Evolutionary conservation across 768 basidiomycete species (phyloP).

Genomic region (Naganishia vaughanmartiniae): DNA sequence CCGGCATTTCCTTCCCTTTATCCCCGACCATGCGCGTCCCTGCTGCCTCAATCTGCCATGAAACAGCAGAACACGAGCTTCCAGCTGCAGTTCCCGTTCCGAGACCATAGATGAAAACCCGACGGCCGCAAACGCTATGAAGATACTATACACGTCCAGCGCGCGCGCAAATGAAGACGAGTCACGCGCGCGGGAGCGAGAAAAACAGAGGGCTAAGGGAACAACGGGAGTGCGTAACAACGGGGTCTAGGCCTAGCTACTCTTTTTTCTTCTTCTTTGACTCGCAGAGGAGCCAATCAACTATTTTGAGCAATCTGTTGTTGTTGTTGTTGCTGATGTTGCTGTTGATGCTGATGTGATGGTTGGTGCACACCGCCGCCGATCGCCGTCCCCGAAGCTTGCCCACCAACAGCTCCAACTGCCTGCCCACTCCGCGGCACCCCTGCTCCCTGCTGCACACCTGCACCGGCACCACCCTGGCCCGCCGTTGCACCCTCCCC

Average conservation of each 20-base stretch:
- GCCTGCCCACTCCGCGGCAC: background rate
- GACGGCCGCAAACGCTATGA: background rate
- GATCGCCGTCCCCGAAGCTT: too few relatives aligned
- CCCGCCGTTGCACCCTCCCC: background rate
- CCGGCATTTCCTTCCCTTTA: too few relatives aligned
- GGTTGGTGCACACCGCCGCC: conserved; percentile 7
- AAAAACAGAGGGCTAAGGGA: background rate
- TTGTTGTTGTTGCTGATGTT: conserved; percentile 6
- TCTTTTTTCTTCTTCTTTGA: too few relatives aligned
- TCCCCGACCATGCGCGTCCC: too few relatives aligned
- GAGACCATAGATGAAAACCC: too few relatives aligned
- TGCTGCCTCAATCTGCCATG: too few relatives aligned
- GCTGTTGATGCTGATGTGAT: conserved; percentile 17
- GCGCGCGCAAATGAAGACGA: too few relatives aligned
- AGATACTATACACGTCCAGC: background rate
- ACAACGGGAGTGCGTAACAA: background rate
- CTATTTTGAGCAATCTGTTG: background rate
- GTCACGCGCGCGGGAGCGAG: background rate
- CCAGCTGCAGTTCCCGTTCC: too few relatives aligned
- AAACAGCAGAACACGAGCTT: too few relatives aligned
- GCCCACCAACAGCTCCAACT: background rate
- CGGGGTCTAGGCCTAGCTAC: too few relatives aligned
- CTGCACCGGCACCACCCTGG: background rate
- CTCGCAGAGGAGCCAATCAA: background rate
- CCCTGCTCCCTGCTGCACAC: background rate